phyloP scores from a whole-genome alignment of 495 filamentous ascomycete genomes.

The Penicillium pancosmium region DNA sequence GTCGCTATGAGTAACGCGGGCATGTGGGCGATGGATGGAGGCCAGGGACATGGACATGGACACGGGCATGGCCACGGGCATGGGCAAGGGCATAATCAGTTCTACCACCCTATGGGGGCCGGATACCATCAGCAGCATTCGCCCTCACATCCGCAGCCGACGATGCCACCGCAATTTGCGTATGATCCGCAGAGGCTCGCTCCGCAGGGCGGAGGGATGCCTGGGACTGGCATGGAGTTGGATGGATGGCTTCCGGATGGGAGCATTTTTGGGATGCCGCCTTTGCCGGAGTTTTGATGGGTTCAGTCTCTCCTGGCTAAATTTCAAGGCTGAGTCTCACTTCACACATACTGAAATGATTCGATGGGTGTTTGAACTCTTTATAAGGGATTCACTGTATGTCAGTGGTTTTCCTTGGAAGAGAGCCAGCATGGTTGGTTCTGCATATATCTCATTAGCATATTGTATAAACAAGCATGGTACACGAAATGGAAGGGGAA shows the following conservation, averaged over 20 bases:
- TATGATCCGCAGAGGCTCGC: conserved; percentile 33
- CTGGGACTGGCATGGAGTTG: conserved; percentile 36
- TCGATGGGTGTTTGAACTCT: not conserved
- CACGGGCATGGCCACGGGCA: not conserved
- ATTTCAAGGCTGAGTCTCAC: not conserved
- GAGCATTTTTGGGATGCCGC: conserved; percentile 37
- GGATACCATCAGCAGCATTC: conserved; percentile 20
- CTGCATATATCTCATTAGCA: not conserved
- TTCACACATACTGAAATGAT: not conserved
- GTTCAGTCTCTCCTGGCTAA: not conserved
- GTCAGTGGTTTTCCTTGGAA: not conserved
- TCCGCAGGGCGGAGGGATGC: conserved; percentile 16
- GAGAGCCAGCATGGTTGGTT: not conserved
- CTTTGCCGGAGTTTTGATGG: conserved; percentile 38
- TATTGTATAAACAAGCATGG: not conserved
- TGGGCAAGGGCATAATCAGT: conserved; percentile 9
- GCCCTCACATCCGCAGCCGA: conserved; percentile 13
- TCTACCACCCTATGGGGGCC: conserved; percentile 19
- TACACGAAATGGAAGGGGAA: not conserved
- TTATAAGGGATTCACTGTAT: not conserved
- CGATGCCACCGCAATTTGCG: conserved; percentile 28
- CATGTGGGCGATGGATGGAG: conserved; percentile 31
- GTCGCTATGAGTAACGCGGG: conserved; percentile 23
- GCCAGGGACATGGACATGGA: conserved; percentile 19
- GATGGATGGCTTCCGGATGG: conserved; percentile 44